Base-by-base conservation (phyloP, 1,284 basidiomycete genomes). In the Cryptococcus deneoformans region DNA sequence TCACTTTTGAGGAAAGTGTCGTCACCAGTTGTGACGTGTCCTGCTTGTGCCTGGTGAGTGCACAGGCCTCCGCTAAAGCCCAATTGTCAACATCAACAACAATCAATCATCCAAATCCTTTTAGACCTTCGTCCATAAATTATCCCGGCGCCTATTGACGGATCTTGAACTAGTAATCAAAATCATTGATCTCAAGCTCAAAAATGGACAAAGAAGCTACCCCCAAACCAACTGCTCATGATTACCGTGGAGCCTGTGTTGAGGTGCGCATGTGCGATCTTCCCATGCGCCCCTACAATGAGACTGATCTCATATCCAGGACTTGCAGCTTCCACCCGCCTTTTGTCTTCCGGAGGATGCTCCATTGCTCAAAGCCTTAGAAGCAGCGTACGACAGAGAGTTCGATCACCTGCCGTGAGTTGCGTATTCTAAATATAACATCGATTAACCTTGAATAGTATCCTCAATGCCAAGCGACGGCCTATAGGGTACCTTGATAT, bases 401-500 rank as follows among this genome's bases (percentile, higher is more conserved):
- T 93, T 92, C 76, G 91, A 91, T 34, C 86, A 92, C 68, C 87
- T 93, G 57, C 91, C 91, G 90, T 93, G 66, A 70, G 81, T 77
- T 12, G 49, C 29, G 20, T 2, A 14, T 29, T 24, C 9, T 11
- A 42, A 20, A 9, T 16, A 49, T 55, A 36, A 8, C 16, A 24
- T 9, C 39, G 16, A 36, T 45, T n/a, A n/a, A n/a, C 12, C 45
- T 11, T 14, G 8, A 2, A 12, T 64, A 93, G 90, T 1, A 88
- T 94, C 0, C 81, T 93, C 39, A 86, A 88, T 67, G 81, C 80
- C 56, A 81, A 83, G 46, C 82, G 88, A 53, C 85, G 84, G 67
- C 90, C 89, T 1, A 76, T 93, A 12, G 91, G 91, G 6, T 92
- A 93, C 64, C 78, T 94, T 51, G 86, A 92, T 63, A 87, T 91